These are phyloP conservation scores for Phytophthora fragariae DNA, from an alignment of 352 stramenopile species.

Conservation along the genomic window DNA sequence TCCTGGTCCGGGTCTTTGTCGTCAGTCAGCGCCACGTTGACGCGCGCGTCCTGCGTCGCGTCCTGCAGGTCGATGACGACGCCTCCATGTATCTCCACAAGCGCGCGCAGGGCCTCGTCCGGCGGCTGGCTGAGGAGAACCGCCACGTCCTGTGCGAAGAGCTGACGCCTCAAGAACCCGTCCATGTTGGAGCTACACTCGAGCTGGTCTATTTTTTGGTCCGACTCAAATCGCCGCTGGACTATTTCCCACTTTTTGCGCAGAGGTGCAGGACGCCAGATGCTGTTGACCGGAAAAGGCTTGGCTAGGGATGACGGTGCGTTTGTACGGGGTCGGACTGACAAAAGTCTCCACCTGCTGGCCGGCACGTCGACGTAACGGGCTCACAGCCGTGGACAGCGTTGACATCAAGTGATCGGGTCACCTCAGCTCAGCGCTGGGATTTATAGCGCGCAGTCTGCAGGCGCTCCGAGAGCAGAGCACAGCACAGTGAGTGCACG, in stretches of 20 bases:
- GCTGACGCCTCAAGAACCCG: conserved; percentile 58
- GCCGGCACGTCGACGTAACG: too few species aligned
- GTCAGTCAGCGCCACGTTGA: conserved; percentile 36
- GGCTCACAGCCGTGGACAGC: too few species aligned
- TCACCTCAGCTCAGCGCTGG: too few species aligned
- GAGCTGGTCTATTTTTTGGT: neutral
- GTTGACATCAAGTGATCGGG: too few species aligned
- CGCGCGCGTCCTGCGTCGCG: conserved; percentile 6
- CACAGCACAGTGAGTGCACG: too few species aligned
- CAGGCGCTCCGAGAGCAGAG: too few species aligned
- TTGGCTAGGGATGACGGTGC: neutral
- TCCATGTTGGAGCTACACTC: conserved; percentile 48
- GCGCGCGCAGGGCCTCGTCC: conserved; percentile 18
- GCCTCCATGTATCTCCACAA: conserved; percentile 44
- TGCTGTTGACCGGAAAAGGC: conserved; percentile 1
- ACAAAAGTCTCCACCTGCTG: too few species aligned
- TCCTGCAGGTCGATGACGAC: conserved; percentile 27
- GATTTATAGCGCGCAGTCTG: too few species aligned
- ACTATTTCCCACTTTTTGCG: neutral
- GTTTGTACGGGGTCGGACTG: too few species aligned
- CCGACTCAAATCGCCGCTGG: neutral
- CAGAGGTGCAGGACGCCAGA: neutral
- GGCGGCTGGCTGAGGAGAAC: conserved; percentile 27
- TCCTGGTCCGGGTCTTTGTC: conserved; percentile 6
- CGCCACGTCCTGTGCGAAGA: conserved; percentile 52